Evolutionary conservation across 331 rosid species (phyloP), one percentile per base, ranked within the genome.

Genomic region (Cydonia oblonga): DNA sequence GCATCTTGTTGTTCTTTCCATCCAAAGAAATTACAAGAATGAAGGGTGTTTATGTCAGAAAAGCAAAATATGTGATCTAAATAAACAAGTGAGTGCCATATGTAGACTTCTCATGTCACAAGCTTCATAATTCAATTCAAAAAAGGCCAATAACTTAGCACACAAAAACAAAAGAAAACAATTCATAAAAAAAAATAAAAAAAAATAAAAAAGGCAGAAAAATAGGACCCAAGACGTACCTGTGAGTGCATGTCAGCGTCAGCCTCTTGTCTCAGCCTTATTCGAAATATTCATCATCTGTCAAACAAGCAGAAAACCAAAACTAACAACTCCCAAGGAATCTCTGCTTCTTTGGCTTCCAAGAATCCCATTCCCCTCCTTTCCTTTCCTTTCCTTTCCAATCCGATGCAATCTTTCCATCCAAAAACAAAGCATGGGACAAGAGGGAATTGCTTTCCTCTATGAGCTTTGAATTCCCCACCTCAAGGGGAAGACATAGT

Each of bases 191-290:
- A 77, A 63, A 62, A 64, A 46, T 61, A 20, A 79, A 69, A 77
- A n/a, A n/a, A n/a, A 82, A 75, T 54, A 64, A 70, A 62, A 57
- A 57, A 35, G 11, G 38, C 29, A 29, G 35, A 64, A 67, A 28
- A 15, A 80, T 66, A 69, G 74, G 79, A 71, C 68, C 87, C 81
- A 72, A 68, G 78, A 67, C 69, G 38, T 56, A 49, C 66, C 80
- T 69, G 74, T 73, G 44, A 42, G 74, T 81, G 84, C 69, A 44
- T 42, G 93, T 88, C 92, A 80, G 72, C 89, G 58, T 86, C 89
- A 77, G 71, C 33, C 66, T 76, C 84, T 32, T 66, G 44, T 74
- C 82, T 67, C 68, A 79, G 64, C 81, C 76, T 70, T 67, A 53
- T 82, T 86, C 90, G 82, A 83, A 85, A 70, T 68, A 49, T 73